Percentiles rank a stretch among this genome's conserved stretches.
Evolutionary conservation across 176 grass and related monocot species (phyloP).

Genomic region (Triticum dicoccoides): DNA sequence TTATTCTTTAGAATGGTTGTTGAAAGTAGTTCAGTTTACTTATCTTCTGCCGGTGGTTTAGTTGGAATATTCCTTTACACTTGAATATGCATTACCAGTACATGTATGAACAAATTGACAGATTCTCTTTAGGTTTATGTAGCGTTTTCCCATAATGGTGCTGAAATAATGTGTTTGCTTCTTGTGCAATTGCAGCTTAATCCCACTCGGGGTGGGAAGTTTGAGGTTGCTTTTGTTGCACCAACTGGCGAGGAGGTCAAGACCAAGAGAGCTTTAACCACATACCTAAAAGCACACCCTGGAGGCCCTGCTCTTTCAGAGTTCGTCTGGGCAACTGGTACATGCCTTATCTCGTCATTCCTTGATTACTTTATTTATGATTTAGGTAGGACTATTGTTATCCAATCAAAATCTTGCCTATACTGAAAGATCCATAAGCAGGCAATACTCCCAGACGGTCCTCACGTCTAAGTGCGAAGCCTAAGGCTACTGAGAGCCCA

Average conservation of each 20-base stretch:
- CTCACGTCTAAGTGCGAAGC: slow-evolving; percentile 76
- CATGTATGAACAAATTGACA: not conserved
- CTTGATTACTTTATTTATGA: not conserved
- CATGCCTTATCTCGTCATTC: slow-evolving; percentile 11
- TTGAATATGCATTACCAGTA: not conserved
- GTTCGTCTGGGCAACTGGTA: slow-evolving; percentile 87
- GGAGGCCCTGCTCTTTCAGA: slow-evolving; percentile 67
- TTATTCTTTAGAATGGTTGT: not conserved
- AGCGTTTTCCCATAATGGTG: not conserved
- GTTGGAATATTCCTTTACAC: not conserved
- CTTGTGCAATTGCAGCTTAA: slow-evolving; percentile 40
- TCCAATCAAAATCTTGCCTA: slow-evolving; percentile 15
- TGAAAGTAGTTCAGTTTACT: not conserved
- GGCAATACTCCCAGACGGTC: slow-evolving; percentile 89
- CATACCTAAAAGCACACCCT: slow-evolving; percentile 65
- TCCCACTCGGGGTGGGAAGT: slow-evolving; percentile 45
- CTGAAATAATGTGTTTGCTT: not conserved
- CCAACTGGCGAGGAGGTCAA: slow-evolving; percentile 88
- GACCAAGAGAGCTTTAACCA: slow-evolving; percentile 66
- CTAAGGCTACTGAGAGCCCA: slow-evolving; percentile 56
- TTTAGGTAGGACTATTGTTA: not conserved
- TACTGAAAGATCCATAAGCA: slow-evolving; percentile 47
- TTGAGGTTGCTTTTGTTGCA: slow-evolving; percentile 69
- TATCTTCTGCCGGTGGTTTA: not conserved
- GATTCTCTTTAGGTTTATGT: not conserved